Percentiles rank a stretch among this genome's conserved stretches.
These are phyloP conservation scores for Austropuccinia psidii DNA, from an alignment of 1,284 basidiomycete species.

Conservation along the genomic window DNA sequence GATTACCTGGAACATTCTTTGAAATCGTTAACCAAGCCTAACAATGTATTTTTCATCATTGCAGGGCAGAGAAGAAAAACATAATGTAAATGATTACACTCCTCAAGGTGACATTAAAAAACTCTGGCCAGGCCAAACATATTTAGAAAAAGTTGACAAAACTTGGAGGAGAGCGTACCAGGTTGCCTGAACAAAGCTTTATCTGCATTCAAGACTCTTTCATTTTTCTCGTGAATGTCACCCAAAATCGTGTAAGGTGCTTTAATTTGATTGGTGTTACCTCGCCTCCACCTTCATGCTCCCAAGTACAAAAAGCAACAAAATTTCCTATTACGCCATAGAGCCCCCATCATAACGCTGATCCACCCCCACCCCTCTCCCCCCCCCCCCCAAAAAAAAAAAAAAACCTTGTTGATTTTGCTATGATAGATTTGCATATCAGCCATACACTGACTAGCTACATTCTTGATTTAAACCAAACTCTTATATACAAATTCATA, in stretches of 20 bases:
- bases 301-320: too few relatives aligned
- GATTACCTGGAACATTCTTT: background rate
- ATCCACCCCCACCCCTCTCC: too few relatives aligned
- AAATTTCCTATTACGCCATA: too few relatives aligned
- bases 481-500: too few relatives aligned
- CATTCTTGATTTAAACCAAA: too few relatives aligned
- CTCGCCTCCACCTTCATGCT: background rate
- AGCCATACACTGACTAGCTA: too few relatives aligned
- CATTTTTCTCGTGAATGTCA: background rate
- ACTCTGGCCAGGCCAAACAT: constrained; percentile 89
- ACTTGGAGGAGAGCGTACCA: constrained; percentile 85
- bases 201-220: background rate
- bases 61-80: constrained; percentile 68
- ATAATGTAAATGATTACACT: constrained; percentile 78
- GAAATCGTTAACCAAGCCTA: background rate
- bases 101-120: constrained; percentile 80
- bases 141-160: constrained; percentile 82
- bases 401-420: too few relatives aligned
- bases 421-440: too few relatives aligned
- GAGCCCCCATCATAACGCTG: too few relatives aligned
- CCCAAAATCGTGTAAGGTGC: background rate
- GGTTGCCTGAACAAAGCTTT: background rate
- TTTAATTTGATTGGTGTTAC: background rate
- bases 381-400: too few relatives aligned
- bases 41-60: background rate